Base-by-base conservation (phyloP, 1,139 yeast species). In the Geotrichum cucujoidarum region DNA sequence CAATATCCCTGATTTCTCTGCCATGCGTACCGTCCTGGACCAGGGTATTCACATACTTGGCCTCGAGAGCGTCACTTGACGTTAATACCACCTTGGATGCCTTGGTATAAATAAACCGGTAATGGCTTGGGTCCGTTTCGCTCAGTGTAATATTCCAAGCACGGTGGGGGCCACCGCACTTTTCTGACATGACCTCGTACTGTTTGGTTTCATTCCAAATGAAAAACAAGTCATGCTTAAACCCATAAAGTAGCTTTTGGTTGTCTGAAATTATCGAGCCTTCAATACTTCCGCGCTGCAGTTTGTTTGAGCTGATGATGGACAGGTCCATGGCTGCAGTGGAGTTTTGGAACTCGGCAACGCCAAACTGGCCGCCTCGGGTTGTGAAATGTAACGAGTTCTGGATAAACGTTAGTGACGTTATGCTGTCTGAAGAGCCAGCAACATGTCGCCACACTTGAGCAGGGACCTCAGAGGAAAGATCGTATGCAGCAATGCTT, bases 111-210 rank as follows among this genome's bases (percentile, higher is more conserved):
- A 60, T 68, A 56, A 73, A 76, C 56, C 60, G 67, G 46, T 65
- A 69, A 2, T 53, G 53, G 10, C 55, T 53, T 35, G 56, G 53
- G 14, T 53, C 48, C 14, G 40, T 43, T 22, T 37, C 46, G 20
- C 59, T 54, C 13, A 62, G 56, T 47, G 66, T 61, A 22, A 83
- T 68, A 39, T 73, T 72, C 96, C 97, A 92, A 53, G 79, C 77
- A 55, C 97, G 73, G 61, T 90, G 97, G 2, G 92, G 78, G 1
- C 97, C 97, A 20, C 97, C 97, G 64, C 97, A 92, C n/a, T 74
- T 66, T 54, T 81, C 87, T 53, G 78, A 77, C 48, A 77, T 71
- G 3, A 87, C 63, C 61, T 89, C 96, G 45, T 76, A 72, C 57
- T 86, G 90, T 37, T 75, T 72, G 0, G 90, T 79, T 60, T 88